These are phyloP conservation scores for Coemansia sp. DNA, from an alignment of 192 early-diverging fungal genomes.

Conservation along the genomic window DNA sequence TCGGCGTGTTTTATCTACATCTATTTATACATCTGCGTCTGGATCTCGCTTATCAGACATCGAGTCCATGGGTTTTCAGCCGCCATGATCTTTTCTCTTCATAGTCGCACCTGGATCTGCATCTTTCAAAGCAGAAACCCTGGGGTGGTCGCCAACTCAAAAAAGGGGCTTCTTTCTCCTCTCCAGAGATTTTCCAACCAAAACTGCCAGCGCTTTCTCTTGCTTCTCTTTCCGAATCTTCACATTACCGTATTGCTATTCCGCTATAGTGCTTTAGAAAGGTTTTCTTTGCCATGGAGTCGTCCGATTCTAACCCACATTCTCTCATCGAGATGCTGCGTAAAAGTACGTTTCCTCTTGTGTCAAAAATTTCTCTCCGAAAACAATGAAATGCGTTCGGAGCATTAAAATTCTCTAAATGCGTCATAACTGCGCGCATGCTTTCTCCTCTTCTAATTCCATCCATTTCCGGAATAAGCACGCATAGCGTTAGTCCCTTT, in stretches of 20 bases:
- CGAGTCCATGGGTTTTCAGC: background rate
- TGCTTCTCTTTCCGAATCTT: no score
- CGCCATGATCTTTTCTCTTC: background rate
- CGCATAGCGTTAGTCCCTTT: background rate
- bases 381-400: no score
- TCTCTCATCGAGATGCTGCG: conserved; percentile 46
- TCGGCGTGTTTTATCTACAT: background rate
- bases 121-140: background rate
- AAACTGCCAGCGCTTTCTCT: no score
- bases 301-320: background rate
- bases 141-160: background rate
- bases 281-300: background rate
- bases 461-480: background rate
- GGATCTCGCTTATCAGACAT: conserved; percentile 5
- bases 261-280: background rate
- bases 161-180: background rate
- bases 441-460: background rate
- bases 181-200: no score
- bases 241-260: background rate
- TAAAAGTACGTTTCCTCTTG: conserved; percentile 20
- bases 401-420: background rate
- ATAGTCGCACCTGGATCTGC: background rate
- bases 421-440: background rate
- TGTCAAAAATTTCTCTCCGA: no score
- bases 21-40: background rate